Conservation (phyloP, 345 rosid species). For the Salix dunnii region DNA sequence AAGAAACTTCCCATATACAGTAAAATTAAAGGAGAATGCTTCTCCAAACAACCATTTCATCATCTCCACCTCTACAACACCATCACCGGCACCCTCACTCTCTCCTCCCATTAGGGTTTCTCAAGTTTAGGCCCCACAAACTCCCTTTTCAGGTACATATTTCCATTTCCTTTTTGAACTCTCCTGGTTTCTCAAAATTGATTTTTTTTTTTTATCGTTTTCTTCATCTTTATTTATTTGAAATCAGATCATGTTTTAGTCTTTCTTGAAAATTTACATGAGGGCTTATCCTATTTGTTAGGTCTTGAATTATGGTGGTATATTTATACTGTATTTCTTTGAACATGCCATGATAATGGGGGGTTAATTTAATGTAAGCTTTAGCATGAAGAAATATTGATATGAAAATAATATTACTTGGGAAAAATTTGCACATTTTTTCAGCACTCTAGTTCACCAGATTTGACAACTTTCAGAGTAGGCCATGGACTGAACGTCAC, state of each 20-base stretch:
- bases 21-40: conserved; percentile 34
- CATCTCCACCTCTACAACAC: conserved; percentile 36
- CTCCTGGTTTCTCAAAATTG: background rate
- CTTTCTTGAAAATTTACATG: background rate
- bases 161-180: background rate
- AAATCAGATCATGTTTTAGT: background rate
- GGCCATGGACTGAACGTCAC: conserved; percentile 12
- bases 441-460: conserved; percentile 16
- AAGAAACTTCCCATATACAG: background rate
- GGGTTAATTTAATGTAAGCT: background rate
- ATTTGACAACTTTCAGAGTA: conserved; percentile 12
- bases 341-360: background rate
- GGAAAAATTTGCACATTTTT: background rate
- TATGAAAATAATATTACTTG: background rate
- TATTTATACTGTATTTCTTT: background rate
- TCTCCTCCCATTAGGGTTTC: conserved; percentile 28
- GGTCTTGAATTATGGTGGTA: background rate
- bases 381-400: background rate
- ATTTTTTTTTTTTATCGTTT: background rate
- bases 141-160: conserved; percentile 41
- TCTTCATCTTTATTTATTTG: background rate
- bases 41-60: conserved; percentile 40
- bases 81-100: conserved; percentile 16
- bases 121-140: conserved; percentile 23
- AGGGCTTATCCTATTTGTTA: background rate